Base-by-base conservation (phyloP, 257 asterid species). In the Fraxinus americana region DNA sequence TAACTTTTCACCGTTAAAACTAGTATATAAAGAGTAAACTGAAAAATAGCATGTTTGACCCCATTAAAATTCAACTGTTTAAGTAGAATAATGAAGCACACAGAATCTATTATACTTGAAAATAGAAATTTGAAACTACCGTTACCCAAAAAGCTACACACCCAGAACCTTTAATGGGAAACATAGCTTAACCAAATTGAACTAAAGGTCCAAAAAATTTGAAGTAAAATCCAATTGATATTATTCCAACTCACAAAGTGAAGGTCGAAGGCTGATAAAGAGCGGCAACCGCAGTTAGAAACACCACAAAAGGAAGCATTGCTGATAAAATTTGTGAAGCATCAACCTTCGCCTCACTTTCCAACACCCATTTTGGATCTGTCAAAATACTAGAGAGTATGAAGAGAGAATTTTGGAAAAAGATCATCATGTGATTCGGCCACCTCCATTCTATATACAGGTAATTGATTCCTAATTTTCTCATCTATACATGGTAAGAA, bases 241-340 rank as follows among this genome's bases (percentile, higher is more conserved):
- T 77, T 10, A 74, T 77, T 30, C 61, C 11, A 65, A 79, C 92
- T 81, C 72, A 96, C 99, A 98, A 96, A 77, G 99, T 89, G 82
- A 93, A 96, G 73, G 97, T 93, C n/a, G 92, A 87, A 75, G 99
- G 98, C 76, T 88, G 90, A 72, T 89, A 85, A 67, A 96, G 98
- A 66, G 99, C 97, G 69, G 97, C 90, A 50, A 91, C 85, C 2
- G 97, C 96, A n/a, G 98, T 96, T 29, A 91, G 85, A 38, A 92
- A 95, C 70, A 93, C 98, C 69, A 92, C 98, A 79, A 93, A 90
- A 11, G 98, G 99, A 39, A 93, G 94, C 88, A 93, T 79, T 76
- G 97, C 97, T 67, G 97, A 93, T 35, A 93, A 70, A 3, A 81
- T 43, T 69, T 93, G 92, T 13, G 99, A 91, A 75, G 85, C 88